Conservation (phyloP, 139 green algal species). For the Picochlorum sp. region DNA sequence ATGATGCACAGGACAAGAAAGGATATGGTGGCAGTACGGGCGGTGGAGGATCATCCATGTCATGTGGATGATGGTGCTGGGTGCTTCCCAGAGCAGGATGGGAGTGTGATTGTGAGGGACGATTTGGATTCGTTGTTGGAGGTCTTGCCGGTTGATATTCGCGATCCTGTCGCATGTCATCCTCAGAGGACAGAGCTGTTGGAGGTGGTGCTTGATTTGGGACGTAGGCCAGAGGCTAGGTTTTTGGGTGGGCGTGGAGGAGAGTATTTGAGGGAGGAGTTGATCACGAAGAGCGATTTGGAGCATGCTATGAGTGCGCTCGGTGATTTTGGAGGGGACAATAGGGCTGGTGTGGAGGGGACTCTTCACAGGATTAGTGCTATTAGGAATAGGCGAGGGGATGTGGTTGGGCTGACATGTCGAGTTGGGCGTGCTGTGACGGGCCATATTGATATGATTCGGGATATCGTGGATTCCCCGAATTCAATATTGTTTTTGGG, state of each 20-base stretch:
- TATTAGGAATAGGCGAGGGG: slow-evolving; percentile 76
- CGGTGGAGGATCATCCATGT: not conserved
- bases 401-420: slow-evolving; percentile 91
- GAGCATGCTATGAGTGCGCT: slow-evolving; percentile 42
- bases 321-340: slow-evolving; percentile 78
- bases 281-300: slow-evolving; percentile 52
- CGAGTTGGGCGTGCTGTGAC: slow-evolving; percentile 86
- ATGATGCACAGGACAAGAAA: no score
- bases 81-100: slow-evolving; percentile 50
- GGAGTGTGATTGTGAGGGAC: slow-evolving; percentile 70
- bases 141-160: slow-evolving; percentile 69
- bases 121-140: slow-evolving; percentile 72
- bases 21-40: no score
- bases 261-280: slow-evolving; percentile 52
- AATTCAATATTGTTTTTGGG: slow-evolving; percentile 79
- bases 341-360: slow-evolving; percentile 63
- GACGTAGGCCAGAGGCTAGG: slow-evolving; percentile 49
- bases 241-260: slow-evolving; percentile 52
- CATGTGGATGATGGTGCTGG: not conserved
- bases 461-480: slow-evolving; percentile 71
- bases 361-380: slow-evolving; percentile 76
- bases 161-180: slow-evolving; percentile 55
- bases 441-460: slow-evolving; percentile 89
- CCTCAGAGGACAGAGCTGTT: slow-evolving; percentile 55
- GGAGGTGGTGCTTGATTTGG: slow-evolving; percentile 67